Evolutionary conservation across 768 basidiomycete genomes (phyloP), one percentile per base, ranked within the genome.

Genomic region (Hygrophoropsis aurantiaca): DNA sequence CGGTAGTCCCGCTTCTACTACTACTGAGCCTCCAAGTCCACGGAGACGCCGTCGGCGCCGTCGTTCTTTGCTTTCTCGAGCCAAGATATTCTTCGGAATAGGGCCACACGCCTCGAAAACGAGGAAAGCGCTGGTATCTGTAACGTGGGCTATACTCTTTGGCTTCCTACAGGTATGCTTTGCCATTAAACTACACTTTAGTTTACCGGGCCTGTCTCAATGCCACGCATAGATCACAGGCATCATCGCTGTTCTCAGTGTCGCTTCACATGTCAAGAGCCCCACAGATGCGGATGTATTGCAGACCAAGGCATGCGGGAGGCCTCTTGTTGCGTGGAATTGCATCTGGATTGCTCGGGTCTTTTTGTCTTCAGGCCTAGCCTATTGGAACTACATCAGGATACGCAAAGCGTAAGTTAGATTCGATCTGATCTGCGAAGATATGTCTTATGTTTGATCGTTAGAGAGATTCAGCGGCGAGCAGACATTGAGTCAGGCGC

Each of bases 301-400:
- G 40, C 85, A 88, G 65, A 85, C 85, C 73, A 55, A 66, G 20
- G 82, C 82, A 0, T 88, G 86, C 53, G 72, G 72, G 36, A 74
- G 80, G 15, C 85, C 86, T 7, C 61, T 88, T 20, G 86, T 87
- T 5, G 66, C 72, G 2, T 88, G 85, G 86, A 77, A 82, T 42
- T 71, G 74, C 27, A 66, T 88, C 4, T 88, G 86, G 86, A 60
- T 82, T 20, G 67, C 74, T 16, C 72, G 82, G 42, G 77, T 77
- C 2, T 58, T 70, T 10, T 55, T 85, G 27, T 77, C 79, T 8
- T 68, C 73, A 30, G 54, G 58, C 21, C 56, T 86, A 42, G 70
- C 79, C 2, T 74, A 74, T 50, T 87, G 85, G 85, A 75, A 77
- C 34, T 87, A 73, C 20, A 39, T 56, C 19, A 60, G 62, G 30